Base-by-base conservation (phyloP, 2,329 filamentous ascomycete genomes). In the Mycosphaerella arachidis region DNA sequence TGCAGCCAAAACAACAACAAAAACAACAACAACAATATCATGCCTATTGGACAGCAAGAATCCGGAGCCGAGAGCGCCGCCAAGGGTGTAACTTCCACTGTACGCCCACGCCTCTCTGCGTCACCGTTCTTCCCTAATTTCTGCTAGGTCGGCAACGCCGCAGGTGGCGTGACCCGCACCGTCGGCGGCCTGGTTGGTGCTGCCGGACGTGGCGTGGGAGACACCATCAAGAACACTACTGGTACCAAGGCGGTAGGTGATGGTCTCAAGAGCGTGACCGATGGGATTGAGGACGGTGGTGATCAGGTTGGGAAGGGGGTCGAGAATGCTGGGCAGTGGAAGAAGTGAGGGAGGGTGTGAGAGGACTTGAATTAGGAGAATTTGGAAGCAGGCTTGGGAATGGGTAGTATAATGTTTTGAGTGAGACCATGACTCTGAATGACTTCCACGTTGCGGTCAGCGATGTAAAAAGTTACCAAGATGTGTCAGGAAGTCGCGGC, bases 141-240 rank as follows among this genome's bases (percentile, higher is more conserved):
- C 24, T n/a, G n/a, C 30, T 31, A 69, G 68, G 35, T 72, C 29
- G 82, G 82, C 53, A 84, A 84, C 68, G 79, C 79, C 0, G 77
- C 79, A 45, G 81, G 81, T n/a, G 82, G 82, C 37, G 71, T 83
- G 18, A 77, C 79, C 6, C 79, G 80, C 60, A 84, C 81, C 2
- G 74, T 80, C 2, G 82, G 82, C 13, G 80, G 81, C 31, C 76
- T 84, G 1, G 78, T 83, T 13, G 82, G 78, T 48, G 75, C 77
- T 13, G 68, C 76, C 12, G 78, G 78, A 45, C 70, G 75, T 35
- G 78, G 77, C 18, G 65, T 79, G 27, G 78, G 77, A 40, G 76
- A 79, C 64, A 79, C 77, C 13, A 67, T 79, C 51, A 77, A 79
- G 64, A 75, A 50, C 46, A 77, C 77, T 7, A 80, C 77, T 5